phyloP scores from a whole-genome alignment of 1,284 basidiomycete species.

The Ustilago sp. region DNA sequence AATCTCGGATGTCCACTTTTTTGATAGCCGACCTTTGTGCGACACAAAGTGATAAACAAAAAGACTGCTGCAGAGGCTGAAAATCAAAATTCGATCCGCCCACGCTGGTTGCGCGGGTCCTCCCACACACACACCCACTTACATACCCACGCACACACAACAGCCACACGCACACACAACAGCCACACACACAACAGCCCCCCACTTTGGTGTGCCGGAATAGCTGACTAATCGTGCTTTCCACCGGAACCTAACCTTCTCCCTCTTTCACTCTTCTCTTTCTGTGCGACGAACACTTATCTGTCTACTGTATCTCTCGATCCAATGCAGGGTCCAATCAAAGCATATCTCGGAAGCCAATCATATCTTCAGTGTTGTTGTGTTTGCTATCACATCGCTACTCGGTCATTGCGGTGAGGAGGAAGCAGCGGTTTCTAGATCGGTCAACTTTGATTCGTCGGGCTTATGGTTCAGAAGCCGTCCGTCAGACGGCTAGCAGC shows the following conservation, averaged over 20 bases:
- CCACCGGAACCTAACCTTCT: background rate
- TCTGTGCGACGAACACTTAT: background rate
- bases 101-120: background rate
- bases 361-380: slow-evolving; percentile 1
- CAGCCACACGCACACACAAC: background rate
- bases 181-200: background rate
- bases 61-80: background rate
- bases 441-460: slow-evolving; percentile 5
- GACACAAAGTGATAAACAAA: background rate
- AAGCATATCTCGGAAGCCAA: background rate
- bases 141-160: background rate
- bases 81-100: background rate
- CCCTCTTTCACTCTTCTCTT: background rate
- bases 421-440: background rate
- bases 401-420: background rate
- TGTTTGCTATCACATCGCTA: background rate
- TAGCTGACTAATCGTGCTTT: background rate
- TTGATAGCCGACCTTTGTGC: background rate
- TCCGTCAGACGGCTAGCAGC: background rate
- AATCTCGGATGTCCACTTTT: background rate
- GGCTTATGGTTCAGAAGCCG: slow-evolving; percentile 11
- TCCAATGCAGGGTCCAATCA: slow-evolving; percentile 1
- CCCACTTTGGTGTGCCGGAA: background rate
- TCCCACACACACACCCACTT: background rate
- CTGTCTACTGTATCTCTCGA: background rate